phyloP scores from a whole-genome alignment of 148 eudicot genomes.

The Amaranthus cruentus region DNA sequence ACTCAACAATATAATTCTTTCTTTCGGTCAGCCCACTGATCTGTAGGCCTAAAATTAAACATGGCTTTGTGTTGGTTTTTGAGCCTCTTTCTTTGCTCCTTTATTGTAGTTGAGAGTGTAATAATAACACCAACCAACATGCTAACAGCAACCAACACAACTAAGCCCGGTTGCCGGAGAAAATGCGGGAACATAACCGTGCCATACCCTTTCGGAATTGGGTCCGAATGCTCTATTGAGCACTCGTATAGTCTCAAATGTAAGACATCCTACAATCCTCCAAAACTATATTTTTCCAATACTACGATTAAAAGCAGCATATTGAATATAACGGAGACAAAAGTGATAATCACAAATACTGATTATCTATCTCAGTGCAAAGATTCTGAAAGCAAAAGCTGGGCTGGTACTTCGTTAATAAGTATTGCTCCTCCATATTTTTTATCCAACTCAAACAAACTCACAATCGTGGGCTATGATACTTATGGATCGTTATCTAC shows the following conservation, averaged over 20 bases:
- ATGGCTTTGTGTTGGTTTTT: no score
- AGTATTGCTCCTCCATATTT: background rate
- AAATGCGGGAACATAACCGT: background rate
- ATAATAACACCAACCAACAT: background rate
- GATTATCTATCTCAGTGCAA: no score
- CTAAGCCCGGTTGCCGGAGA: background rate
- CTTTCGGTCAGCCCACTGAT: no score
- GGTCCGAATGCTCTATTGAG: background rate
- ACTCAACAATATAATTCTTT: no score
- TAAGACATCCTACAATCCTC: background rate
- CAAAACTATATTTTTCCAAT: background rate
- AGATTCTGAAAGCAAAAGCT: no score
- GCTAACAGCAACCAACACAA: slow-evolving; percentile 19
- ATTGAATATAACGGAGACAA: no score
- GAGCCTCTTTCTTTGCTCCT: background rate
- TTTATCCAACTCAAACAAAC: background rate
- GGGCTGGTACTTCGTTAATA: no score
- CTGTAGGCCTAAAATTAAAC: no score
- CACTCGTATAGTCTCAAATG: background rate
- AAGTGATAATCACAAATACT: no score
- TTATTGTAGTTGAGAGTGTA: background rate
- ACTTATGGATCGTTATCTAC: background rate
- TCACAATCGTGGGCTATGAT: slow-evolving; percentile 13
- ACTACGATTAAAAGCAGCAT: no score
- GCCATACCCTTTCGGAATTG: background rate